Conservation (phyloP, 345 rosid genomes). For the Eucalyptus marginata region DNA sequence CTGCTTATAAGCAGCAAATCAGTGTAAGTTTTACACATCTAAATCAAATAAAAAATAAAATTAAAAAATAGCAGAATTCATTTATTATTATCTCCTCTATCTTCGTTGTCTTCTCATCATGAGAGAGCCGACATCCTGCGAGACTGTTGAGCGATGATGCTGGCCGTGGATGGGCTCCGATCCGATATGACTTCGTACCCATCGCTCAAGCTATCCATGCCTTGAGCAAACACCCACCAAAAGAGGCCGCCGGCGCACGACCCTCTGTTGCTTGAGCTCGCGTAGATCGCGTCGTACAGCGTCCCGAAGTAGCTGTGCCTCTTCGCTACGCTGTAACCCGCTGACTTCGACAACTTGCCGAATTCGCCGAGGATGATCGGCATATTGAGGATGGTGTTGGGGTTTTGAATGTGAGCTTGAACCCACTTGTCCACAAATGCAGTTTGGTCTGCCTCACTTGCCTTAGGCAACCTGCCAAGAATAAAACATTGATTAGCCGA, state of each 20-base stretch:
- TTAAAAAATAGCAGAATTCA: background rate
- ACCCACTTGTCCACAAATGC: slow-evolving; percentile 43
- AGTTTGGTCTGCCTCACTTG: slow-evolving; percentile 18
- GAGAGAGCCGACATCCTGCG: slow-evolving; percentile 10
- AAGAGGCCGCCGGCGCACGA: slow-evolving; percentile 52
- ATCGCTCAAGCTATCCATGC: slow-evolving; percentile 30
- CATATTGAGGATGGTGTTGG: slow-evolving; percentile 21
- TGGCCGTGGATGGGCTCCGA: slow-evolving; percentile 42
- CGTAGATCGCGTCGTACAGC: slow-evolving; percentile 31
- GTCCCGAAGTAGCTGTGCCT: slow-evolving; percentile 35
- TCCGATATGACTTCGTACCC: slow-evolving; percentile 49
- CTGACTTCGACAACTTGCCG: slow-evolving; percentile 34
- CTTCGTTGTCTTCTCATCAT: background rate
- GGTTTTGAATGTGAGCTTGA: slow-evolving; percentile 28
- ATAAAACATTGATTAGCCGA: background rate
- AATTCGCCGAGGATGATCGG: slow-evolving; percentile 52
- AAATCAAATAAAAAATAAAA: background rate
- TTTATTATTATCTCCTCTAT: background rate
- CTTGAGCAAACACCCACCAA: slow-evolving; percentile 47
- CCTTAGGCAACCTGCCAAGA: slow-evolving; percentile 31
- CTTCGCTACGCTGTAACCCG: slow-evolving; percentile 28
- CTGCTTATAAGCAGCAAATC: background rate
- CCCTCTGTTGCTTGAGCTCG: slow-evolving; percentile 26
- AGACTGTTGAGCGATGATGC: slow-evolving; percentile 44
- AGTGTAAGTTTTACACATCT: background rate